Base-by-base conservation (phyloP, 305 asterid genomes). In the Fraxinus ornus region DNA sequence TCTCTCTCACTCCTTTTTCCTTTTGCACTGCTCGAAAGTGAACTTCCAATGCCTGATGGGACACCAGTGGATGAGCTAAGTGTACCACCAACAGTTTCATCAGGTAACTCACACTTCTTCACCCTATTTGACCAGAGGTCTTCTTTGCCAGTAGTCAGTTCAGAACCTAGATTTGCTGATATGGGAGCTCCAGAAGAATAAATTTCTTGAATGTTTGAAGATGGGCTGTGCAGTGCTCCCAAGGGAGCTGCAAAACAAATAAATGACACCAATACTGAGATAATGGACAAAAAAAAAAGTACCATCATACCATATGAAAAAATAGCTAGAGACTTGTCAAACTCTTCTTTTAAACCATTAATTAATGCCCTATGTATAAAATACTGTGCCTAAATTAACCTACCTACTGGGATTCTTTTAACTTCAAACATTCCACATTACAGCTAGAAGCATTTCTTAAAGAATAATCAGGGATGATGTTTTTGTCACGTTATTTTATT, bases 1-100 rank as follows among this genome's bases (percentile, higher is more conserved):
- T 92, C 99, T 82, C 95, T 92, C 89, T 90, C 99, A 81, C 98
- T 95, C 91, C 99, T 88, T 88, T 95, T 95, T 68, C 98, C 99
- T 89, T 93, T 95, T n/a, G 94, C 91, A 88, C 90, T 90, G 93
- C 92, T 88, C 74, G 91, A 79, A 84, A 92, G 91, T 78, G 97
- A 90, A 86, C 87, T 90, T 75, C 91, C 92, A 87, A 90, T 85
- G 75, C 93, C 94, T 77, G 95, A 85, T 83, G 90, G 77, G 70
- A 83, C 84, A 80, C 87, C 84, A 33, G 87, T 55, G 78, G 90
- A 83, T 85, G 87, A 55, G 82, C 88, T 88, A 80, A 88, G 81
- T 47, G 86, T 84, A 83, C 88, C 86, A 60, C 85, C 86, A 80
- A 28, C 39, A 30, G 0, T 32, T 4, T 32, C 76, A 30, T 52